A percentile compares a stretch with the other conserved stretches of the same genome.
These are phyloP conservation scores for Fusarium irregulare DNA, from an alignment of 2,329 filamentous ascomycete genomes.

Conservation along the genomic window DNA sequence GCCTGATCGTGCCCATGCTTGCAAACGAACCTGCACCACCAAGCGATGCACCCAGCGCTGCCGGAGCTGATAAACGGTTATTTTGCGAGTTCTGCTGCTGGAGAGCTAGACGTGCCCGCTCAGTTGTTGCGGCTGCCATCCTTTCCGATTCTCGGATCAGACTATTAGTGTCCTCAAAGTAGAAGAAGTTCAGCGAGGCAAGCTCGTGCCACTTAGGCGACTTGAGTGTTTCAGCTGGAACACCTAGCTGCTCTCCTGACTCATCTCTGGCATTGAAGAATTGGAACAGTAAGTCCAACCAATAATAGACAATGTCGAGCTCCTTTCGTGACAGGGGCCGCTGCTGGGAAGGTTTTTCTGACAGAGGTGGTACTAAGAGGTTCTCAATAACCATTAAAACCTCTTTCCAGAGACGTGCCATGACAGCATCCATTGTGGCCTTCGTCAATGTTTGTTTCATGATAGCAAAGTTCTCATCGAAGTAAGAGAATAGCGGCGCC, in stretches of 20 bases:
- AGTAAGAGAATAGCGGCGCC: slow-evolving; percentile 89
- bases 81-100: slow-evolving; percentile 59
- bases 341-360: slow-evolving; percentile 91
- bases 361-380: slow-evolving; percentile 90
- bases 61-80: slow-evolving; percentile 77
- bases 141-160: slow-evolving; percentile 95
- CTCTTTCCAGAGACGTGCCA: slow-evolving; percentile 98
- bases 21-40: slow-evolving; percentile 61
- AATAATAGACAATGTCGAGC: slow-evolving; percentile 93
- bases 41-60: slow-evolving; percentile 54
- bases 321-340: slow-evolving; percentile 86
- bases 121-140: slow-evolving; percentile 89
- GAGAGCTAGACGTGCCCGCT: slow-evolving; percentile 77
- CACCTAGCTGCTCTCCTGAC: slow-evolving; percentile 82
- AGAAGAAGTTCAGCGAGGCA: slow-evolving; percentile 97
- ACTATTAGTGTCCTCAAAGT: slow-evolving; percentile 91
- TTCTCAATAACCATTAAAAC: slow-evolving; percentile 91
- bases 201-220: slow-evolving; percentile 99
- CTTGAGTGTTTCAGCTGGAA: slow-evolving; percentile 90
- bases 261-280: slow-evolving; percentile 97
- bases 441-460: slow-evolving; percentile 97
- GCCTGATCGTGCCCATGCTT: slow-evolving; percentile 74
- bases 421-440: slow-evolving; percentile 97
- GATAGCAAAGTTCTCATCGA: slow-evolving; percentile 98
- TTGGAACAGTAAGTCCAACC: slow-evolving; percentile 88